Evolutionary conservation across 345 rosid genomes (phyloP), one percentile per base, ranked within the genome.

Genomic region (Firmiana major): DNA sequence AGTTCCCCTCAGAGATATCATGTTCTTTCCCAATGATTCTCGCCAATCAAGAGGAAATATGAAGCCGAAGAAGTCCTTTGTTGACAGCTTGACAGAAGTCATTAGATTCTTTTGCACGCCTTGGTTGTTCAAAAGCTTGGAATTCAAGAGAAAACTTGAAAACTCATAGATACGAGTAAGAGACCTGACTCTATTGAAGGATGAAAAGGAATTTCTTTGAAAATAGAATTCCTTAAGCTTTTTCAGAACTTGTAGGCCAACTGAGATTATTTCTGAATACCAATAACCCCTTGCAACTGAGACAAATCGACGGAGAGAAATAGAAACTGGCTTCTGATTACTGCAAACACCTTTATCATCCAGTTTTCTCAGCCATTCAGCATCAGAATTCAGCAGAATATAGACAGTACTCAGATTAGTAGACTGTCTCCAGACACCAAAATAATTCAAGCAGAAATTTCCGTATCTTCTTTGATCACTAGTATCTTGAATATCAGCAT

Each of bases 361-460:
- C 34, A 84, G 22, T 11, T 79, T 62, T 73, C 69, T 74, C 34
- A 74, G 75, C 89, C 90, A 86, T 6, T 82, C 73, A 66, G 86
- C 83, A 69, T 82, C 74, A 34, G 82, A 58, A 59, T 80, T 83
- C 70, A 82, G n/a, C 54, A 87, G 74, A 75, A 71, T 36, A 84
- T 73, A 89, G 24, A 65, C 64, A 51, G 74, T 5, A 6, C 49
- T 75, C 24, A 6, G 17, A 80, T 45, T 63, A 43, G 64, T 59
- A 43, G 36, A 9, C 22, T 78, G 77, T 77, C 76, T 83, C 76
- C 80, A 75, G 13, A 86, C 88, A 7, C 88, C 90, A 63, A 87
- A 78, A 82, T 85, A 88, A 51, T 85, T 79, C 75, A 86, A 45
- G 75, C 88, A 86, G 81, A 88, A 88, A 13, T 84, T 82, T 42